Conservation (phyloP, 78 protist genomes). For the Dictyostelium brefeldianum region DNA sequence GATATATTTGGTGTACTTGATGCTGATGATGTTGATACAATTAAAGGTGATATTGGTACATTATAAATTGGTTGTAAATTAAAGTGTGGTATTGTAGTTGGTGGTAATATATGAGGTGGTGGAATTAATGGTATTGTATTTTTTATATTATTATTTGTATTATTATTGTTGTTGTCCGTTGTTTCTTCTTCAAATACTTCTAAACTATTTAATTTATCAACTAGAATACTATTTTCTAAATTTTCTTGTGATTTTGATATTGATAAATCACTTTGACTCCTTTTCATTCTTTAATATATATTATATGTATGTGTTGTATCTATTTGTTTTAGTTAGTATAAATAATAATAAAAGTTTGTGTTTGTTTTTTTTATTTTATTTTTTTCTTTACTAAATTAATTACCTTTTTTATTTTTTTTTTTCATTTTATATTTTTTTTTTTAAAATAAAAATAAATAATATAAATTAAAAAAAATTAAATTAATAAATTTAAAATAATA, state of each 20-base stretch:
- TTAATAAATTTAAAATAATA: too few relatives aligned
- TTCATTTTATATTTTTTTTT: too few relatives aligned
- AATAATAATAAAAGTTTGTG: background rate
- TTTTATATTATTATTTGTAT: background rate
- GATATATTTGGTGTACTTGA: background rate
- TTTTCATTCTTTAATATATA: background rate
- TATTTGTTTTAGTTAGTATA: background rate
- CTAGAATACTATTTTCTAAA: background rate
- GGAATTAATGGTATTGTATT: background rate
- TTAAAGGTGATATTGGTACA: background rate
- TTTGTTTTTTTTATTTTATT: too few relatives aligned
- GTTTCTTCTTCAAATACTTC: background rate
- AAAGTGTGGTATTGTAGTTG: background rate
- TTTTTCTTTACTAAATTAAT: too few relatives aligned
- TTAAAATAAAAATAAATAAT: too few relatives aligned
- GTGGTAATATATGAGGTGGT: background rate
- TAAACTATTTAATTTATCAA: background rate
- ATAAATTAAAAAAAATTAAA: too few relatives aligned
- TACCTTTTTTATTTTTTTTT: too few relatives aligned
- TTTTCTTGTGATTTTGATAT: constrained; percentile 32
- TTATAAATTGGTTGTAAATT: background rate
- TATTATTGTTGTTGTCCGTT: background rate
- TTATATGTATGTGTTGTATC: background rate
- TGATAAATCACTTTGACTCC: constrained; percentile 28
- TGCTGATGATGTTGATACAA: background rate